Conservation (phyloP, 352 stramenopile species). For the Phytophthora meadii region DNA sequence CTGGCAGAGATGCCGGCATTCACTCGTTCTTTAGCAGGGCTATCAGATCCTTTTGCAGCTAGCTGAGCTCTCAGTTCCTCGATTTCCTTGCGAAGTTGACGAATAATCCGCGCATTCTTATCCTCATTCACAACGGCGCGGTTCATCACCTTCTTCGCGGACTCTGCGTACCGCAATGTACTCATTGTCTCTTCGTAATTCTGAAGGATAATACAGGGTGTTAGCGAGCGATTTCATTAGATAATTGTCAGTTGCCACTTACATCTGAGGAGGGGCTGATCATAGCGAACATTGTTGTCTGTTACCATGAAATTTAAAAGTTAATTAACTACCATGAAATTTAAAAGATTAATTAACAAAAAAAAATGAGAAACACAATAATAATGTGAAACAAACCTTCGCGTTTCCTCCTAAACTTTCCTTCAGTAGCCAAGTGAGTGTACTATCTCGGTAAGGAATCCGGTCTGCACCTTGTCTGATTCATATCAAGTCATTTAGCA, state of each 20-base stretch:
- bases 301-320: background rate
- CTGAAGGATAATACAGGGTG: constrained; percentile 18
- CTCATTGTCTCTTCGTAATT: constrained; percentile 90
- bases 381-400: constrained; percentile 46
- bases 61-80: constrained; percentile 60
- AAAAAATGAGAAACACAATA: background rate
- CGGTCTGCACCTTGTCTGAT: constrained; percentile 58
- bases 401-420: constrained; percentile 86
- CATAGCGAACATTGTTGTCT: constrained; percentile 92
- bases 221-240: background rate
- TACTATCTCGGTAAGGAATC: constrained; percentile 88
- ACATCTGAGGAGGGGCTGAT: constrained; percentile 79
- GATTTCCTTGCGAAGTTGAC: constrained; percentile 79
- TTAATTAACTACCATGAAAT: background rate
- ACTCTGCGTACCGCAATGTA: constrained; percentile 85
- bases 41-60: constrained; percentile 30
- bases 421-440: constrained; percentile 88
- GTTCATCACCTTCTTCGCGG: constrained; percentile 86
- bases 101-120: constrained; percentile 81
- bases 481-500: background rate
- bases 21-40: constrained; percentile 37
- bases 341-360: background rate
- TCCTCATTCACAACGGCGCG: constrained; percentile 85
- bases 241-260: constrained; percentile 5
- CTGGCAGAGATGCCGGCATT: constrained; percentile 40